These are phyloP conservation scores for Calonectria pseudoreteaudii DNA, from an alignment of 2,329 filamentous ascomycete species.

Conservation along the genomic window DNA sequence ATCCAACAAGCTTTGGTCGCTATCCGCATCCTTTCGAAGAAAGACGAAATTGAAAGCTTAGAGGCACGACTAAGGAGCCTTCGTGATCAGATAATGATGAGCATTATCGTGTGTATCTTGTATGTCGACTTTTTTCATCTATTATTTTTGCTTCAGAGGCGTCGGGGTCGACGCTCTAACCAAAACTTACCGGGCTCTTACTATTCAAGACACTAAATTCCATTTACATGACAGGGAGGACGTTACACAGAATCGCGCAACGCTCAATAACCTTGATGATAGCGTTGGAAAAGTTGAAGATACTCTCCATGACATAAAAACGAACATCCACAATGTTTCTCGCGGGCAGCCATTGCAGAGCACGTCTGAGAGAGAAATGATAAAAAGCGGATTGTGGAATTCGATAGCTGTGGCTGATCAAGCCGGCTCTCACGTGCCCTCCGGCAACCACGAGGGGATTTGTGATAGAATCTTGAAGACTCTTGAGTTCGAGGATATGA, in stretches of 20 bases:
- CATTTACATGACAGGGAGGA: background rate
- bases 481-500: background rate
- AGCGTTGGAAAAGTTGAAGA: no score
- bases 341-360: no score
- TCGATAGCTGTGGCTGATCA: no score
- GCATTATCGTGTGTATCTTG: background rate
- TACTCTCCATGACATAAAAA: no score
- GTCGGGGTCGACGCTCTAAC: background rate
- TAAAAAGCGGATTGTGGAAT: no score
- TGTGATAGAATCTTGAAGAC: background rate
- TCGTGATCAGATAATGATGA: background rate
- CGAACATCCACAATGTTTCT: no score
- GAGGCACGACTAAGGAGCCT: background rate
- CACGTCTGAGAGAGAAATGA: no score
- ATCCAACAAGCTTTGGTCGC: background rate
- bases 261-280: no score
- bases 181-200: background rate
- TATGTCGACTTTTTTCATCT: background rate
- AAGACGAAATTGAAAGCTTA: background rate
- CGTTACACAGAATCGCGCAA: no score
- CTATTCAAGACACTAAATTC: background rate
- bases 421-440: no score
- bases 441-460: background rate
- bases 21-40: background rate
- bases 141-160: background rate